Percentiles rank a stretch among this genome's conserved stretches.
Evolutionary conservation across 2,329 filamentous ascomycete genomes (phyloP).

Genomic region (Stachybotrys echinatus): DNA sequence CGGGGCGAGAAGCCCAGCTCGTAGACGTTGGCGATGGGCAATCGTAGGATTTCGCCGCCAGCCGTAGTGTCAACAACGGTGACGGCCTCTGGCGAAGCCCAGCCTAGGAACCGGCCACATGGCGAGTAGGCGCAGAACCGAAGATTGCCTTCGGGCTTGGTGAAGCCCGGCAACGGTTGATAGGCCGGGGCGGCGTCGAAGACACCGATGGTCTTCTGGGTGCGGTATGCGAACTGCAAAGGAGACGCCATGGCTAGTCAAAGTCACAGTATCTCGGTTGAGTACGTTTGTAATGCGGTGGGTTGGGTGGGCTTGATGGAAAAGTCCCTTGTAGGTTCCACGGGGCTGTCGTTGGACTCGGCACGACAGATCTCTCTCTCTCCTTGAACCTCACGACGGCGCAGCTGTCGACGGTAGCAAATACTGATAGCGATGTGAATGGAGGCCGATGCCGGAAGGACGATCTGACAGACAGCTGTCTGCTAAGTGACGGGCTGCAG

Average conservation of each 20-base stretch:
- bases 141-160: constrained; percentile 85
- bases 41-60: constrained; percentile 67
- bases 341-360: neutral
- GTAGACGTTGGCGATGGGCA: constrained; percentile 80
- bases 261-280: constrained; percentile 63
- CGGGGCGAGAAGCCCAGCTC: constrained; percentile 91
- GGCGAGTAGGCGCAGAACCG: constrained; percentile 94
- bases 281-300: constrained; percentile 16
- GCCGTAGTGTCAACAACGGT: constrained; percentile 75
- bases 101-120: constrained; percentile 93
- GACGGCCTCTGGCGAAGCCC: constrained; percentile 84
- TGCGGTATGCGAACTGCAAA: constrained; percentile 95
- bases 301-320: constrained; percentile 13
- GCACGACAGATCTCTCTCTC: neutral
- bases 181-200: constrained; percentile 90
- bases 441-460: neutral
- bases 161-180: constrained; percentile 75
- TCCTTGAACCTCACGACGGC: neutral
- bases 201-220: constrained; percentile 92
- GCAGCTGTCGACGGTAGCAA: neutral
- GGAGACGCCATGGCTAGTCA: constrained; percentile 89
- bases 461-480: neutral
- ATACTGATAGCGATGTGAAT: neutral
- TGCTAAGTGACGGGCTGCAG: neutral
- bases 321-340: constrained; percentile 3